Evolutionary conservation across 805 yeast species (phyloP).

Genomic region (Barnettozyma botsteinii): DNA sequence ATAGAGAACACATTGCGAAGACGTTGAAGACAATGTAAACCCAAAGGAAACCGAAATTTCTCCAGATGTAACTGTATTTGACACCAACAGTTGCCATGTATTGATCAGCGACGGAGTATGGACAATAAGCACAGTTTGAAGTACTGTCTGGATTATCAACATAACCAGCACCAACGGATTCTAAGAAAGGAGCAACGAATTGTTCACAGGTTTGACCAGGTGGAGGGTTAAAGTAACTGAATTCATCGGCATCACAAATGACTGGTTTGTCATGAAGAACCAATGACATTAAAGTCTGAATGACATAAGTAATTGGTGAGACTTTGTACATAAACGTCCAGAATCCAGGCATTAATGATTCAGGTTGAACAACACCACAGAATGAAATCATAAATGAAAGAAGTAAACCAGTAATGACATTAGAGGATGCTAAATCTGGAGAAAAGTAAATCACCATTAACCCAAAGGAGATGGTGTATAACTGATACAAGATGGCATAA

Average conservation of each 20-base stretch:
- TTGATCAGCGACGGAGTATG: constrained; percentile 37
- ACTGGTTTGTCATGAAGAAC: constrained; percentile 48
- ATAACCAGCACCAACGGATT: constrained; percentile 47
- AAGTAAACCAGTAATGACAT: constrained; percentile 46
- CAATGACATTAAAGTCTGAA: constrained; percentile 43
- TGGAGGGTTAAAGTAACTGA: constrained; percentile 46
- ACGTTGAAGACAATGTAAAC: constrained; percentile 39
- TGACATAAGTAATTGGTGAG: constrained; percentile 58
- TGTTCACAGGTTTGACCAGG: constrained; percentile 56
- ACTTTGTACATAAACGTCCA: constrained; percentile 68
- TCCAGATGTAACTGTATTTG: constrained; percentile 49
- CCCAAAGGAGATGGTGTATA: constrained; percentile 40
- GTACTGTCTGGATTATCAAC: constrained; percentile 46
- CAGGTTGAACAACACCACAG: constrained; percentile 34
- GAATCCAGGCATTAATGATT: constrained; percentile 57
- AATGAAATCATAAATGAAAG: constrained; percentile 30
- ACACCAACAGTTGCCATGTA: constrained; percentile 40
- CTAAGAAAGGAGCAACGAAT: constrained; percentile 39
- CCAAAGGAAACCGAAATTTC: constrained; percentile 59
- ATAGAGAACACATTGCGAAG: constrained; percentile 26
- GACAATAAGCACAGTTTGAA: constrained; percentile 44
- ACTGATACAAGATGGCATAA: constrained; percentile 39
- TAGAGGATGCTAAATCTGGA: constrained; percentile 68
- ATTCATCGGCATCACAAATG: constrained; percentile 42
- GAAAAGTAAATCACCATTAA: constrained; percentile 49